Conservation (phyloP, 2,329 filamentous ascomycete species). For the Dothideomycetidae sp. region DNA sequence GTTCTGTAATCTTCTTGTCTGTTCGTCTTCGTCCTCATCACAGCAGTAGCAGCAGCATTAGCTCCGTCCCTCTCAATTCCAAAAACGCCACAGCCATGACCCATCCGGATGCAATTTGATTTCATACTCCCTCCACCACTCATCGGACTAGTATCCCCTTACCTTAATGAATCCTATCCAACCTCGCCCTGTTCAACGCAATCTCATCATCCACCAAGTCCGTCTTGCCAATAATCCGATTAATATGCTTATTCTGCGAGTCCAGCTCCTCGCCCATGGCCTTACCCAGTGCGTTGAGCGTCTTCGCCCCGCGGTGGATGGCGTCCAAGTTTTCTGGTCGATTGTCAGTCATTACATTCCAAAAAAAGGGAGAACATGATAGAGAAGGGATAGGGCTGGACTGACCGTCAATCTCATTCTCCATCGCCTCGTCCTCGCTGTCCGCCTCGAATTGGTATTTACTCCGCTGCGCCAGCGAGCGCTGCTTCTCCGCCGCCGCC, state of each 20-base stretch:
- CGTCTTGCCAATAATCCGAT: slow-evolving; percentile 58
- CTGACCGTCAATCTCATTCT: slow-evolving; percentile 30
- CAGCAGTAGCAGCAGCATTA: too few species aligned
- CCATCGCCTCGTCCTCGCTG: slow-evolving; percentile 51
- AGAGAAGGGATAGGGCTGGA: neutral
- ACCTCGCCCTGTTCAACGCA: slow-evolving; percentile 57
- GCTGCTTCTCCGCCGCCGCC: slow-evolving; percentile 38
- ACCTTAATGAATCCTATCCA: slow-evolving; percentile 51
- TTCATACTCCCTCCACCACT: too few species aligned
- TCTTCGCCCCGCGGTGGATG: slow-evolving; percentile 46
- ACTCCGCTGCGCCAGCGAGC: slow-evolving; percentile 44
- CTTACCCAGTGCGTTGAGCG: slow-evolving; percentile 57
- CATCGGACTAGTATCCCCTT: too few species aligned
- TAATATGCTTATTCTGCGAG: slow-evolving; percentile 62
- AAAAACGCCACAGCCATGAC: too few species aligned
- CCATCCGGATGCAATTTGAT: too few species aligned
- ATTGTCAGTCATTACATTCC: slow-evolving; percentile 2
- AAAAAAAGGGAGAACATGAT: neutral
- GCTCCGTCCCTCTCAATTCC: too few species aligned
- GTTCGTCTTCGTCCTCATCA: too few species aligned
- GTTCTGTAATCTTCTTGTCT: too few species aligned
- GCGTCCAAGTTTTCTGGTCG: slow-evolving; percentile 42
- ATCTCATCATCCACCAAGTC: slow-evolving; percentile 73
- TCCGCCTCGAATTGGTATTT: slow-evolving; percentile 74
- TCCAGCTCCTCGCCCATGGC: slow-evolving; percentile 65